Percentiles rank a stretch among this genome's conserved stretches.
Conservation (phyloP, 169 alveolate genomes). For the Theileria orientalis region DNA sequence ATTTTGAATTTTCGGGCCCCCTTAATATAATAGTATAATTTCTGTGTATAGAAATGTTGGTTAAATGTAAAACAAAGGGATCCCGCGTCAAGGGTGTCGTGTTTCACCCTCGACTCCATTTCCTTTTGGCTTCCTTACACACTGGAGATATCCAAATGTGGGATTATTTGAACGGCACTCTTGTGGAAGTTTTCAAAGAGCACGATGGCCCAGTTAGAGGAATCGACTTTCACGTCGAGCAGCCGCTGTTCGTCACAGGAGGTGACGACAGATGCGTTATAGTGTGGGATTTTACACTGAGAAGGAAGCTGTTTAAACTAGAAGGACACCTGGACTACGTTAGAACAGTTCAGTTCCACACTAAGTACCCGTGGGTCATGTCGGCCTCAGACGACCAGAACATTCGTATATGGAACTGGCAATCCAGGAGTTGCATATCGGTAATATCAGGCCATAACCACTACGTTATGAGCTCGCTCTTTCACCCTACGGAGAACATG, state of each 20-base stretch:
- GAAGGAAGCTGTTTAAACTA: conserved; percentile 88
- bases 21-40: neutral
- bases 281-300: conserved; percentile 91
- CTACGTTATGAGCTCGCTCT: conserved; percentile 94
- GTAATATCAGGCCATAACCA: conserved; percentile 95
- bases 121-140: conserved; percentile 92
- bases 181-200: conserved; percentile 83
- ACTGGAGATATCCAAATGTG: conserved; percentile 91
- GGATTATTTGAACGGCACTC: conserved; percentile 87
- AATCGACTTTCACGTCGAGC: conserved; percentile 88
- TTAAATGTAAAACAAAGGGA: conserved; percentile 78
- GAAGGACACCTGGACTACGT: conserved; percentile 95
- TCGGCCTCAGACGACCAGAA: conserved; percentile 96
- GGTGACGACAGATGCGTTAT: conserved; percentile 94
- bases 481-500: conserved; percentile 91
- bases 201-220: conserved; percentile 98
- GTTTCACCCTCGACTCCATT: conserved; percentile 92
- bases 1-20: neutral
- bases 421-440: conserved; percentile 84
- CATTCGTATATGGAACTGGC: conserved; percentile 96
- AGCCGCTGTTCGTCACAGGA: conserved; percentile 95
- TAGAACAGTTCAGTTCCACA: conserved; percentile 93
- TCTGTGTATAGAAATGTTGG: conserved; percentile 53
- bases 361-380: conserved; percentile 94
- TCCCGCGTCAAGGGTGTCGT: conserved; percentile 93